Percentiles rank a stretch among this genome's conserved stretches.
These are phyloP conservation scores for Xylaria sp. DNA, from an alignment of 2,329 filamentous ascomycete species.

Conservation along the genomic window DNA sequence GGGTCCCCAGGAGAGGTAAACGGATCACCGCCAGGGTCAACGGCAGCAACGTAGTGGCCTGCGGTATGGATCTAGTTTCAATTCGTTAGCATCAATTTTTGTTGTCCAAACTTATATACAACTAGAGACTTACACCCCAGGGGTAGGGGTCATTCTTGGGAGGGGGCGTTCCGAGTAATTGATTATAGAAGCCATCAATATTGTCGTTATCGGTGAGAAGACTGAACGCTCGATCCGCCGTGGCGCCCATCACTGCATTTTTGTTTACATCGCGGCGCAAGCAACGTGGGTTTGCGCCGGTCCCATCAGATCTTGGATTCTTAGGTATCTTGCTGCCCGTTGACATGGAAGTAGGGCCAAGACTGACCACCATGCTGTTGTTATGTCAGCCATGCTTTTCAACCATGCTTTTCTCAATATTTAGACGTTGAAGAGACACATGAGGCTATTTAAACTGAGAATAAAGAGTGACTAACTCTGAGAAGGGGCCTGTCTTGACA, in stretches of 20 bases:
- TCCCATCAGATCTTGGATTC: constrained; percentile 50
- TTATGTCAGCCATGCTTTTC: constrained; percentile 31
- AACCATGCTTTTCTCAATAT: background rate
- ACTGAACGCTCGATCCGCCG: constrained; percentile 48
- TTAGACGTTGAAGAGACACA: background rate
- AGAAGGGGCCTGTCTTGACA: constrained; percentile 60
- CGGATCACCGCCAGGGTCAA: constrained; percentile 52
- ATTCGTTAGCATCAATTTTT: constrained; percentile 27
- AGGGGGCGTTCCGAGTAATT: constrained; percentile 52
- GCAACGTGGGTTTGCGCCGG: constrained; percentile 55
- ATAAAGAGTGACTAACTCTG: constrained; percentile 46
- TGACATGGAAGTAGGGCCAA: constrained; percentile 52
- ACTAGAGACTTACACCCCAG: constrained; percentile 50
- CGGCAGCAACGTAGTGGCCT: constrained; percentile 52
- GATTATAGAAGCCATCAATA: constrained; percentile 55
- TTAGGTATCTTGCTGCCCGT: constrained; percentile 45
- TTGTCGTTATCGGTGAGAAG: constrained; percentile 52
- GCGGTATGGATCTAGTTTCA: constrained; percentile 48
- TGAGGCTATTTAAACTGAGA: background rate
- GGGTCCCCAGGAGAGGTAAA: constrained; percentile 53
- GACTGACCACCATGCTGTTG: constrained; percentile 53
- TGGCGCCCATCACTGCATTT: constrained; percentile 51
- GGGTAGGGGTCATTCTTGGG: constrained; percentile 50
- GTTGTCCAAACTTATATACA: background rate
- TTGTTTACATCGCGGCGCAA: constrained; percentile 55